Evolutionary conservation across 2,329 filamentous ascomycete species (phyloP), one percentile per base, ranked within the genome.

Genomic region (Remersonia thermophila): DNA sequence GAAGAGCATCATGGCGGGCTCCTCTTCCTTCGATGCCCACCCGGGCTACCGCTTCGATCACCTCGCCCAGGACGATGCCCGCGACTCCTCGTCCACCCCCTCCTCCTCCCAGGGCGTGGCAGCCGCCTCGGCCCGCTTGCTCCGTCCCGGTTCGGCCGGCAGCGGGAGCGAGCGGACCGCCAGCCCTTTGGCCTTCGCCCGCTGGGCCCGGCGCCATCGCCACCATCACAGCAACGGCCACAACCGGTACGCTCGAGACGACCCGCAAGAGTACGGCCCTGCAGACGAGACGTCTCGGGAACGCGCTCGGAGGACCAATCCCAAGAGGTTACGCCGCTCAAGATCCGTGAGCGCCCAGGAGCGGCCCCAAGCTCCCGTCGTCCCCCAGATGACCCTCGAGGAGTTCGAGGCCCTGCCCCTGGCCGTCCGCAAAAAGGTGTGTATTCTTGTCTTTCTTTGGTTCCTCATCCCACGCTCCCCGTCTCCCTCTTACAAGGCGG

Each of bases 371-470:
- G 41, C 47, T 3, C 47, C 44, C 3, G 39, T 41, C 10, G 45
- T 52, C 15, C 50, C 53, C 32, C 49, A 55, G 30, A 47, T 63
- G 42, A 61, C 64, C 2, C 55, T 59, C 32, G 64, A 67, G 41
- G 66, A 69, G 46, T 69, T 67, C 47, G 63, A 68, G 45, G 59
- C 63, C 27, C 53, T 70, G 37, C 66, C 66, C 7, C 44, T 64
- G 31, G 64, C 65, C n/a, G 62, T 69, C 15, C 60, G 63, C 44
- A 59, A 63, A 51, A 69, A 70, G 62, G 66, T 70, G 54, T 54
- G 63, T 58, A 20, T 17, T 32, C 27, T 30, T 27, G 27, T 26
- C 15, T 34, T 18, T 35, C 28, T 7, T 28, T 14, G n/a, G n/a
- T n/a, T n/a, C n/a, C n/a, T 28, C 27, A 28, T 36, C 29, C 29